These are phyloP conservation scores for Phytophthora meadii DNA, from an alignment of 352 stramenopile genomes.

Conservation along the genomic window DNA sequence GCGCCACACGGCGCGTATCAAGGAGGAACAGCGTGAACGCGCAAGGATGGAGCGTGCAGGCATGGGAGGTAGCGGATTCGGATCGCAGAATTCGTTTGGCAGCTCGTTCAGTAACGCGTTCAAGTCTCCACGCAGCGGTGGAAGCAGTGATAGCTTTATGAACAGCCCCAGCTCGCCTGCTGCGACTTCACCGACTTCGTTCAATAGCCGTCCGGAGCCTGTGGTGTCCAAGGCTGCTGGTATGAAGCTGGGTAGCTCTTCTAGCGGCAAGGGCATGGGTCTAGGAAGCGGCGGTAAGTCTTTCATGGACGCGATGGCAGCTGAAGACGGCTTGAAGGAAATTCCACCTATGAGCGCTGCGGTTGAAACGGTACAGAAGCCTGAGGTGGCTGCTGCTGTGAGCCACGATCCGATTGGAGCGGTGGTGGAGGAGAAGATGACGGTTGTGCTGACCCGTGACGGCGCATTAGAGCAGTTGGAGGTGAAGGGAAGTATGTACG, in stretches of 20 bases:
- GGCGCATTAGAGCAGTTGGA: slow-evolving; percentile 86
- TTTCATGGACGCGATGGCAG: slow-evolving; percentile 88
- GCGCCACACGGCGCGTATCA: slow-evolving; percentile 87
- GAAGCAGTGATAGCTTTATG: slow-evolving; percentile 46
- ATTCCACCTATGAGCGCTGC: slow-evolving; percentile 82
- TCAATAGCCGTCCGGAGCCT: slow-evolving; percentile 54
- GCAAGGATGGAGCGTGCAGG: slow-evolving; percentile 78
- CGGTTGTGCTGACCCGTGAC: slow-evolving; percentile 82
- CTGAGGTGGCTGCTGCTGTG: slow-evolving; percentile 66
- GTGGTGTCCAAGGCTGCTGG: slow-evolving; percentile 63
- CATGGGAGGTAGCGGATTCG: slow-evolving; percentile 72
- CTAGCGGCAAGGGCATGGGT: slow-evolving; percentile 57
- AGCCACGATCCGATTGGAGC: slow-evolving; percentile 84
- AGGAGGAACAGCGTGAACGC: slow-evolving; percentile 88
- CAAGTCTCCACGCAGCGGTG: slow-evolving; percentile 65
- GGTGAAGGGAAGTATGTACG: slow-evolving; percentile 87
- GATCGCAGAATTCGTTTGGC: slow-evolving; percentile 77
- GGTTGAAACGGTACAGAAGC: slow-evolving; percentile 67
- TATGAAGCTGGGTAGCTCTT: slow-evolving; percentile 72
- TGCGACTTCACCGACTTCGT: slow-evolving; percentile 78
- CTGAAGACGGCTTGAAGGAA: slow-evolving; percentile 87
- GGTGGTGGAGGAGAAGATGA: slow-evolving; percentile 90
- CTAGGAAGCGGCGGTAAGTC: slow-evolving; percentile 74
- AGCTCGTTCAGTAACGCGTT: slow-evolving; percentile 73
- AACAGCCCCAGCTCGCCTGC: slow-evolving; percentile 41